phyloP scores from a whole-genome alignment of 257 asterid species.

The Marsdenia floribunda region DNA sequence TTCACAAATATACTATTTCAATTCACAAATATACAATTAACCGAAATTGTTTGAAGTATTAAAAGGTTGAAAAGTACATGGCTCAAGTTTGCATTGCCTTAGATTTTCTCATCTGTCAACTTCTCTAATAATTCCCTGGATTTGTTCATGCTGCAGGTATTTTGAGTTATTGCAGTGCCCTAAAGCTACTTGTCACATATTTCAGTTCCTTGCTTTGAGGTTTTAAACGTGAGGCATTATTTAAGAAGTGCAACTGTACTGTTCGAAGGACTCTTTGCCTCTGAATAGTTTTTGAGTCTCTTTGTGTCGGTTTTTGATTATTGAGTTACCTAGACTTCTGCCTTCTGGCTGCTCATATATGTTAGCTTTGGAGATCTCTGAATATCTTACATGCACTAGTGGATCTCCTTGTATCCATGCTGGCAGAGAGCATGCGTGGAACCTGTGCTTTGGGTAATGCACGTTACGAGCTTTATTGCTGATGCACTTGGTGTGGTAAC shows the following conservation, averaged over 20 bases:
- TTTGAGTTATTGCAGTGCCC: background rate
- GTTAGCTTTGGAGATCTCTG: slow-evolving; percentile 28
- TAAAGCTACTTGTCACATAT: background rate
- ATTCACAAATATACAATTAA: background rate
- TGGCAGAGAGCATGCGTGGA: slow-evolving; percentile 89
- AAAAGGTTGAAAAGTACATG: background rate
- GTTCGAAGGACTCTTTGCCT: background rate
- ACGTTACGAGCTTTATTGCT: slow-evolving; percentile 64
- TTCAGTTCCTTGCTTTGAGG: background rate
- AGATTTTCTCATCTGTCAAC: background rate
- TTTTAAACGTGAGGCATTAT: background rate
- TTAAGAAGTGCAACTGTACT: slow-evolving; percentile 7
- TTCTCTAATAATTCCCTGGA: background rate
- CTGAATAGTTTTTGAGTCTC: slow-evolving; percentile 6
- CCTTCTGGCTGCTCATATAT: slow-evolving; percentile 12
- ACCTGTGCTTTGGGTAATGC: slow-evolving; percentile 80
- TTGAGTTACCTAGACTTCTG: background rate
- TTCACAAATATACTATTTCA: no score
- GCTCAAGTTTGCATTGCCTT: background rate
- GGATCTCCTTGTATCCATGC: slow-evolving; percentile 50
- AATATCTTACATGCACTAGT: slow-evolving; percentile 16
- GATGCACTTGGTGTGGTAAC: slow-evolving; percentile 95
- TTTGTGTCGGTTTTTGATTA: background rate
- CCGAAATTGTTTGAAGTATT: background rate
- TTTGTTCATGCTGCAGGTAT: slow-evolving; percentile 15